These are phyloP conservation scores for Blechomonas ayalai DNA, from an alignment of 208 protist genomes.

Conservation along the genomic window DNA sequence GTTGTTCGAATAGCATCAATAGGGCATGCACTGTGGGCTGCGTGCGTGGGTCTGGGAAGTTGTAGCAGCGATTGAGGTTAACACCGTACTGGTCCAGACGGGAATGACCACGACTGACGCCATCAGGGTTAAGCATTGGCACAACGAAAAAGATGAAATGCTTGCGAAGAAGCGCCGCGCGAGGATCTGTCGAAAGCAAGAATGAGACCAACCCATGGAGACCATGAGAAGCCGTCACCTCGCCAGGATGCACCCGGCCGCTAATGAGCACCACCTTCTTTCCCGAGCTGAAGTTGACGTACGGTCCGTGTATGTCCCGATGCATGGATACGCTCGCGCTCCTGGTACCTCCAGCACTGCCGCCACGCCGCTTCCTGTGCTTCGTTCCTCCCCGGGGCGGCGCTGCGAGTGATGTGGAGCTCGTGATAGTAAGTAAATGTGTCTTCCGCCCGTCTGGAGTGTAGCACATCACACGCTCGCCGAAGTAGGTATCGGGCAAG, in stretches of 20 bases:
- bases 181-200: constrained; percentile 59
- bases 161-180: constrained; percentile 60
- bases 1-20: constrained; percentile 63
- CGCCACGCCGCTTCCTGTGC: constrained; percentile 2
- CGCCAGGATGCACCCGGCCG: constrained; percentile 90
- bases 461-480: constrained; percentile 73
- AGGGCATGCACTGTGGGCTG: constrained; percentile 84
- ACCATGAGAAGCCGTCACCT: constrained; percentile 86
- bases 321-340: not conserved
- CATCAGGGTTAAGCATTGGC: constrained; percentile 93
- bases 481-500: constrained; percentile 55
- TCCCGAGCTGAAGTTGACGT: constrained; percentile 60
- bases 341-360: not conserved
- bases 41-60: constrained; percentile 50
- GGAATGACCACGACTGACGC: constrained; percentile 89
- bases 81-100: constrained; percentile 84
- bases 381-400: not conserved
- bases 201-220: constrained; percentile 89
- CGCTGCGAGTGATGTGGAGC: constrained; percentile 5
- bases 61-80: constrained; percentile 94
- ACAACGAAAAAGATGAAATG: constrained; percentile 91
- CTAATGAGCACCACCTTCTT: constrained; percentile 87
- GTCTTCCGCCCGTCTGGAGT: constrained; percentile 78
- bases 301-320: constrained; percentile 24
- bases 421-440: constrained; percentile 77